These are phyloP conservation scores for Malus orientalis DNA, from an alignment of 306 rosid genomes.

Conservation along the genomic window DNA sequence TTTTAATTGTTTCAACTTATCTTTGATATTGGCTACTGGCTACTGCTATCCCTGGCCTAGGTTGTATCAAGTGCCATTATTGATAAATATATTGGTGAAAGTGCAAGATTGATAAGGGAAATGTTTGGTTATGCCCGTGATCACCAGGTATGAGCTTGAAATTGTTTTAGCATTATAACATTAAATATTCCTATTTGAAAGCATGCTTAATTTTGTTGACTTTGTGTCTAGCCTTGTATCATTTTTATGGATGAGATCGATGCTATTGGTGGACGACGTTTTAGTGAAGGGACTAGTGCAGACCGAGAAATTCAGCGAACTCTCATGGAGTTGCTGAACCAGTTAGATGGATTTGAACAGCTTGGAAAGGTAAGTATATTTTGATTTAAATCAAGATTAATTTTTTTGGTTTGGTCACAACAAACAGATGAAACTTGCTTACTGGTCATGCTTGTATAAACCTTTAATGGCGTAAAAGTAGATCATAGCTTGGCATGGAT, in stretches of 20 bases:
- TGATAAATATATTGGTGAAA: constrained; percentile 92
- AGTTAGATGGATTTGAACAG: constrained; percentile 95
- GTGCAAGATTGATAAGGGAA: constrained; percentile 89
- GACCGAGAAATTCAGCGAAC: constrained; percentile 99
- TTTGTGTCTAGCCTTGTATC: constrained; percentile 75
- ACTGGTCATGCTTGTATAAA: neutral
- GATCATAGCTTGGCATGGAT: neutral
- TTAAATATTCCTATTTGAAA: neutral
- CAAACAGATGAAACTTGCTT: neutral
- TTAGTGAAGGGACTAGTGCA: constrained; percentile 94
- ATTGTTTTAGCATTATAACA: neutral
- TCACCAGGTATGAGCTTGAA: constrained; percentile 63
- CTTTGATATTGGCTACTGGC: neutral
- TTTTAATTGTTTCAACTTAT: neutral
- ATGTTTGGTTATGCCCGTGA: constrained; percentile 99
- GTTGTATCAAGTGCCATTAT: constrained; percentile 97
- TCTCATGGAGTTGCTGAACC: constrained; percentile 90
- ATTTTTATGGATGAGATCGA: constrained; percentile 99
- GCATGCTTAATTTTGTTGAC: neutral
- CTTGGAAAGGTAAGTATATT: constrained; percentile 72
- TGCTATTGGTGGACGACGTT: constrained; percentile 98
- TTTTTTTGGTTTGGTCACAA: neutral
- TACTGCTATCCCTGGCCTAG: constrained; percentile 25
- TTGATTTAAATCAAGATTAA: neutral
- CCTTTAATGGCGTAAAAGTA: too few species aligned